Base-by-base conservation (phyloP, 768 basidiomycete genomes). In the Boletellus ananas region DNA sequence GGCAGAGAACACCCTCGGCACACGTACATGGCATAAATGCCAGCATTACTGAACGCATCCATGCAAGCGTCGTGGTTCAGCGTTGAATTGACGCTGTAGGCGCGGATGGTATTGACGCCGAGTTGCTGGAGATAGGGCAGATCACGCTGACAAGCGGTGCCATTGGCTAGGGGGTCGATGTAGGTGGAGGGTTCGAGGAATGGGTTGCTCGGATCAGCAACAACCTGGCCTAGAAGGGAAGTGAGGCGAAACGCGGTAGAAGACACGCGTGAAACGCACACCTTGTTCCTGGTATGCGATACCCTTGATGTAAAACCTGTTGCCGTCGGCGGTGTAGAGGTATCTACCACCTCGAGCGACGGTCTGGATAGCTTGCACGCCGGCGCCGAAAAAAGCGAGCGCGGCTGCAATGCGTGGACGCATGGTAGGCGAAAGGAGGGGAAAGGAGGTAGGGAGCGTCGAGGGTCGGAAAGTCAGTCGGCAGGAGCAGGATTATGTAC, bases 11-110 rank as follows among this genome's bases (percentile, higher is more conserved):
- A 46, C 27, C 13, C 23, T 36, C 14, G 29, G 29, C 29, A 9
- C 1, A 73, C 87, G 62, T 55, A 94, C 93, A 95, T 85, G 45
- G 87, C 79, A 69, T 96, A 95, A 48, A 96, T 96, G 23, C 86
- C 86, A 34, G 90, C 90, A 18, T 69, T 67, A 58, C 83, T 85
- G 52, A 96, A 77, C 13, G 81, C 68, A 34, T 68, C 67, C 94
- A 97, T 95, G 70, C 94, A 97, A 1, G 70, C 70, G 65, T 94
- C 91, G 55, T 97, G 94, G 69, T 95, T 87, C 49, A 85, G 70
- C 31, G 84, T 76, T 0, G 90, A 79, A 63, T 94, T 79, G 54
- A 94, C 92, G 50, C 85, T 88, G 75, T 96, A 96, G 2, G 85
- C 85, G 48, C 92, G 85, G 43, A 96, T 74, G 35, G 85, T 73